Percentiles rank a stretch among this genome's conserved stretches.
Conservation (phyloP, 257 asterid species). For the Solanum rostratum region DNA sequence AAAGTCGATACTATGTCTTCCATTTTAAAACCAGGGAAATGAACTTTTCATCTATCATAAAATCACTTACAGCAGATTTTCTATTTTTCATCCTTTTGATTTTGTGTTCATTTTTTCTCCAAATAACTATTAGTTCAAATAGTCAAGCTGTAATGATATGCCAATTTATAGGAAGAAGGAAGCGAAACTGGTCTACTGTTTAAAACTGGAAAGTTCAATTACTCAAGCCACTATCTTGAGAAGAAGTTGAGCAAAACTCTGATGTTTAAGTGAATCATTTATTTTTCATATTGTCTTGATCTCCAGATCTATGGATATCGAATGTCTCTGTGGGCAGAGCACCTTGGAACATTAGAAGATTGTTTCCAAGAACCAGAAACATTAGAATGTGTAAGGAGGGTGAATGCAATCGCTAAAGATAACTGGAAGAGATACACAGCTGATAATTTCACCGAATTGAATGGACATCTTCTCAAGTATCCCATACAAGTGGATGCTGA, state of each 20-base stretch:
- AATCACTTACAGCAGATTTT: not conserved
- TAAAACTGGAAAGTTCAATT: not conserved
- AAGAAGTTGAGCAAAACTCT: not conserved
- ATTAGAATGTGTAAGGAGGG: conserved; percentile 50
- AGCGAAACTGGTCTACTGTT: not conserved
- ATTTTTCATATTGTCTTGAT: not conserved
- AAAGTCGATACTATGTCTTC: not conserved
- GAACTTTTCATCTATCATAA: not conserved
- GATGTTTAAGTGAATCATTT: not conserved
- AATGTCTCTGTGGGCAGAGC: conserved; percentile 87
- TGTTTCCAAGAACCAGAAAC: conserved; percentile 46
- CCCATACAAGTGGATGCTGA: conserved; percentile 52
- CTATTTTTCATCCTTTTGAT: not conserved
- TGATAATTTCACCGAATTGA: conserved; percentile 30
- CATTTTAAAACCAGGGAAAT: not conserved
- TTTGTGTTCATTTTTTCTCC: not conserved
- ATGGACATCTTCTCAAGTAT: conserved; percentile 85
- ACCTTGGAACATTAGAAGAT: conserved; percentile 47
- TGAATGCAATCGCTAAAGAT: conserved; percentile 54
- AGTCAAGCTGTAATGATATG: not conserved
- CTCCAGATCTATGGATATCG: conserved; percentile 72
- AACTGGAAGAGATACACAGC: conserved; percentile 55
- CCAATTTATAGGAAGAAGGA: not conserved
- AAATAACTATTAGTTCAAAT: not conserved
- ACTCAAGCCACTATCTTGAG: not conserved